A percentile compares a stretch with the other conserved stretches of the same genome.
Evolutionary conservation across 2,329 filamentous ascomycete genomes (phyloP).

Genomic region (Phyllosticta citribraziliensis): DNA sequence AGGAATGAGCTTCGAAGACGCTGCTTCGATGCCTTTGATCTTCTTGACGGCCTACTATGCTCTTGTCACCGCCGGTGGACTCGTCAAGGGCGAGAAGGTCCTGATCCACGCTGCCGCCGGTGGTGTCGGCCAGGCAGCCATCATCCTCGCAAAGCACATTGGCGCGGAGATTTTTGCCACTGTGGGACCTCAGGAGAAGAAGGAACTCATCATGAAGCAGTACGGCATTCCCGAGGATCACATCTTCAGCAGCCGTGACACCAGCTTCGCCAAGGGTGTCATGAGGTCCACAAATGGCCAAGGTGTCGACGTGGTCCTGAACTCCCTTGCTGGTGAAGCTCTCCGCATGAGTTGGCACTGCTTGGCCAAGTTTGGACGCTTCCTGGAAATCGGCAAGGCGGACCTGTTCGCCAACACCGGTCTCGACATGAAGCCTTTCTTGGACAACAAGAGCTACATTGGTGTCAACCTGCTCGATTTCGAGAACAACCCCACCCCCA

Average conservation of each 20-base stretch:
- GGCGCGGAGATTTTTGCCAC: constrained; percentile 23
- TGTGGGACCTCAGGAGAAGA: constrained; percentile 20
- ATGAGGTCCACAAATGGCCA: constrained; percentile 15
- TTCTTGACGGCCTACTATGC: constrained; percentile 14
- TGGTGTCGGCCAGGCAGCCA: constrained; percentile 22
- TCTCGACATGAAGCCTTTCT: constrained; percentile 8
- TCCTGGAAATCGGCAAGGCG: constrained; percentile 16
- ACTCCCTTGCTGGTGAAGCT: constrained; percentile 19
- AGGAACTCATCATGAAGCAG: constrained; percentile 15
- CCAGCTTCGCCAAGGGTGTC: constrained; percentile 19
- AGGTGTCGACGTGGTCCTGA: constrained; percentile 29
- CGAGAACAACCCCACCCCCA: not conserved
- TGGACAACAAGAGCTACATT: not conserved
- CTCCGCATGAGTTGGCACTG: constrained; percentile 18
- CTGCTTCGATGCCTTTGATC: constrained; percentile 16
- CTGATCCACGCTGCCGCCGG: constrained; percentile 25
- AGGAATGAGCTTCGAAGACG: constrained; percentile 15
- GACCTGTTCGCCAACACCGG: constrained; percentile 11
- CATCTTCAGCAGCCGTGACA: constrained; percentile 23
- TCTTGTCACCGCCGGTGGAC: constrained; percentile 12
- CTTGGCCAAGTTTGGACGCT: constrained; percentile 21
- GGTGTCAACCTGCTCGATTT: not conserved
- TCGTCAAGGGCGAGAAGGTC: constrained; percentile 14
- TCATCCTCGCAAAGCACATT: constrained; percentile 16
- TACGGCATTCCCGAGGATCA: constrained; percentile 20